A percentile compares a stretch with the other conserved stretches of the same genome.
These are phyloP conservation scores for Termitomyces eurrhizus DNA, from an alignment of 768 basidiomycete species.

Conservation along the genomic window DNA sequence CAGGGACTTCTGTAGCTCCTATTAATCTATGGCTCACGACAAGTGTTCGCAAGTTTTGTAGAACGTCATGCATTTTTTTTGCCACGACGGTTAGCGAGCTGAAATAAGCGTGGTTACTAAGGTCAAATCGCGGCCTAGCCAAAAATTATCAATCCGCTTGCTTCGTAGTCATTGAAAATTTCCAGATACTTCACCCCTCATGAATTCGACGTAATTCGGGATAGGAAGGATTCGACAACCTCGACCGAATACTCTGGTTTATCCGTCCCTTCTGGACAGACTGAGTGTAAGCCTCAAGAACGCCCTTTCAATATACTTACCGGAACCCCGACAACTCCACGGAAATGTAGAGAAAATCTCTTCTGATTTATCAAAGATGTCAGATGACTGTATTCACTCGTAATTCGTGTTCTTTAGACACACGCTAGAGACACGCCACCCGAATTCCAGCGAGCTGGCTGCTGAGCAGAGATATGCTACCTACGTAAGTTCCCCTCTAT, in stretches of 20 bases:
- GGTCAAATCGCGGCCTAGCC: neutral
- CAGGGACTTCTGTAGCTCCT: constrained; percentile 4
- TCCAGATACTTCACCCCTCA: constrained; percentile 2
- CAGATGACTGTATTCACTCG: neutral
- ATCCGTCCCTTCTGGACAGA: constrained; percentile 12
- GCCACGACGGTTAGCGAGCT: neutral
- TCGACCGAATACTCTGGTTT: constrained; percentile 19
- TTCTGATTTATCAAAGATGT: neutral
- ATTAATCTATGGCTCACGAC: neutral
- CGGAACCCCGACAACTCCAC: constrained; percentile 8
- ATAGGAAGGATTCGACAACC: constrained; percentile 5
- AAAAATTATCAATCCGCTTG: constrained; percentile 9
- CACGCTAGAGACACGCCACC: constrained; percentile 1
- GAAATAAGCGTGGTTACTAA: neutral
- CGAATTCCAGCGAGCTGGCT: neutral
- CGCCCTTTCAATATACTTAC: neutral
- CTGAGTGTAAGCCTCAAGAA: neutral
- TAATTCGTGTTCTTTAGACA: neutral
- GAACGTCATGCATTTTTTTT: neutral
- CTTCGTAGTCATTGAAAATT: neutral
- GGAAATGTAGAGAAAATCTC: constrained; percentile 1
- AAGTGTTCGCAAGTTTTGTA: neutral
- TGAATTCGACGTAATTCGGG: constrained; percentile 11
- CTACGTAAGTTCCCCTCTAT: constrained; percentile 11
- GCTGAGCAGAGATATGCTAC: neutral